Base-by-base conservation (phyloP, 228 moss, liverwort and hornwort species). In the Sphagnum fallax region DNA sequence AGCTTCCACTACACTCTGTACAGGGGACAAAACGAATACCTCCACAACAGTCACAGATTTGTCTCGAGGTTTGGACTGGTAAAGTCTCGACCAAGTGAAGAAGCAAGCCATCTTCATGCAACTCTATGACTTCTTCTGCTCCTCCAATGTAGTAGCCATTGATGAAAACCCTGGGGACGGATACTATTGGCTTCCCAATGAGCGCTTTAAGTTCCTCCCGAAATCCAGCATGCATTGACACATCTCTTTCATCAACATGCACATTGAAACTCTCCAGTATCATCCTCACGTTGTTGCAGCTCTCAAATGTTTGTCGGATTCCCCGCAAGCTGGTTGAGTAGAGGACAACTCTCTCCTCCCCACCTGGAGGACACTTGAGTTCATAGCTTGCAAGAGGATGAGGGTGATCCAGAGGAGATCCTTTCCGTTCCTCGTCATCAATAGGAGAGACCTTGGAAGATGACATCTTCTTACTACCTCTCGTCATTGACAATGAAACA, bases 221-320 rank as follows among this genome's bases (percentile, higher is more conserved):
- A 62, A 84, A 84, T 60, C 80, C 80, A 4, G 84, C 74, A 67
- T 84, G 84, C 72, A 84, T 77, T 11, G 84, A 77, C 11, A 84
- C 84, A 62, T 84, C 84, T 53, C 84, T 80, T 76, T 84, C 80
- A 68, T 84, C 84, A 12, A 84, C 53, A 50, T 72, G 71, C 2
- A 84, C 84, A 13, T 69, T 57, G 64, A 74, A 80, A 4, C 80
- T 76, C 61, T 66, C 52, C 6, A 84, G 62, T 47, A 84, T 80
- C 52, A 84, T 57, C 69, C 76, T 84, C 75, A 80, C 63, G 53
- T 84, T 73, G 70, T 71, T 80, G 64, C 80, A 84, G 73, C 77
- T 80, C 72, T 84, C 84, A 59, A 80, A 84, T 0, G 84, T 84
- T 67, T 80, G 80, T 49, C 84, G 72, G 63, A 84, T 84, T 67